Conservation (phyloP, 768 basidiomycete species). For the Kondoa malvinella region DNA sequence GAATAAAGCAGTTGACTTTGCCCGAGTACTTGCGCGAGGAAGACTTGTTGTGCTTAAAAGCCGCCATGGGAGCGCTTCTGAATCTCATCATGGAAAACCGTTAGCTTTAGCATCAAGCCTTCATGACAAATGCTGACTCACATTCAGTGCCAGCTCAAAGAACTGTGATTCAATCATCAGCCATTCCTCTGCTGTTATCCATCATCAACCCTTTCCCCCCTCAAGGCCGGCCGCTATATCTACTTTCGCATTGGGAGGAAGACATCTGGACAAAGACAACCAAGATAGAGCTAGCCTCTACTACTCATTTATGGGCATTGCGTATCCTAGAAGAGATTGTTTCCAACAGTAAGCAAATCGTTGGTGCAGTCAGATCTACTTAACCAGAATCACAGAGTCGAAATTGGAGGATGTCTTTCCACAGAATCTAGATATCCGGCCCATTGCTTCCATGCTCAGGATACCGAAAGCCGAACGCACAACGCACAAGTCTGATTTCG, state of each 20-base stretch:
- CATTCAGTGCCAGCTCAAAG: neutral
- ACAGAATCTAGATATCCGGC: slow-evolving; percentile 8
- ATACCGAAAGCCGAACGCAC: neutral
- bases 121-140: neutral
- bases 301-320: neutral
- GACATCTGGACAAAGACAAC: neutral
- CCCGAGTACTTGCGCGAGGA: neutral
- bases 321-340: neutral
- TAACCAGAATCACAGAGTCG: no score
- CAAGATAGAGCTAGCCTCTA: neutral
- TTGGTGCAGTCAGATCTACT: neutral
- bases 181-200: neutral
- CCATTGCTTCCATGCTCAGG: neutral
- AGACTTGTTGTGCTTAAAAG: neutral
- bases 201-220: neutral
- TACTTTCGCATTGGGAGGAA: neutral
- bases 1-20: neutral
- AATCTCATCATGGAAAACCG: slow-evolving; percentile 1
- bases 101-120: neutral
- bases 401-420: no score
- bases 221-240: neutral
- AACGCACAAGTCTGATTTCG: slow-evolving; percentile 2
- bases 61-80: neutral
- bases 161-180: neutral
- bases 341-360: neutral